These are phyloP conservation scores for Gypsophila paniculata DNA, from an alignment of 179 eudicot species.

Conservation along the genomic window DNA sequence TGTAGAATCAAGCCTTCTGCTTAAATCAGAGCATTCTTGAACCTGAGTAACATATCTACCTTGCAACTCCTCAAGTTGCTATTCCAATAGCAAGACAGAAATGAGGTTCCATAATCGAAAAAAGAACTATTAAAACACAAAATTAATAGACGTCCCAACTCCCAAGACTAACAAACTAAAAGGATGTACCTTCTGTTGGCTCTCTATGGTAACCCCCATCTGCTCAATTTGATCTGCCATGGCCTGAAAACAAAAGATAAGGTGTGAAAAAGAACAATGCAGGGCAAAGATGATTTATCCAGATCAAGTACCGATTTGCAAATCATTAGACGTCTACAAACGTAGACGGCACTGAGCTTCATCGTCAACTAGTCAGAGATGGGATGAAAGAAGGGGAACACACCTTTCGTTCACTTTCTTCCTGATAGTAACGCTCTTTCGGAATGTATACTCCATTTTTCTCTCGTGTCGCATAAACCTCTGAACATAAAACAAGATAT, in stretches of 20 bases:
- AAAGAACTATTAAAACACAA: not conserved
- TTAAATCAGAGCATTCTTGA: conserved; percentile 49
- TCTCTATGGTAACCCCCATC: conserved; percentile 73
- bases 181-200: conserved; percentile 61
- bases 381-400: conserved; percentile 8
- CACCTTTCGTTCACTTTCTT: conserved; percentile 93
- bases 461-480: conserved; percentile 95
- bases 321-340: not conserved
- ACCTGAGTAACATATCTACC: conserved; percentile 57
- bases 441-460: conserved; percentile 96
- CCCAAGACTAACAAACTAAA: not conserved
- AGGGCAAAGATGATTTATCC: not conserved
- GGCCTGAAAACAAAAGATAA: conserved; percentile 41
- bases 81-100: conserved; percentile 16
- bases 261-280: not conserved
- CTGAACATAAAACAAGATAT: conserved; percentile 33
- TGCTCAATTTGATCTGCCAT: conserved; percentile 93
- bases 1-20: conserved; percentile 62
- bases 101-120: not conserved
- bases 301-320: not conserved
- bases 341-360: not conserved
- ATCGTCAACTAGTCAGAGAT: not conserved
- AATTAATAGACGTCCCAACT: not conserved
- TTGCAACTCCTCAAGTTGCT: conserved; percentile 82
- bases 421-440: conserved; percentile 92